Base-by-base conservation (phyloP, 2,329 filamentous ascomycete species). In the Phyllosticta paracitricarpa region DNA sequence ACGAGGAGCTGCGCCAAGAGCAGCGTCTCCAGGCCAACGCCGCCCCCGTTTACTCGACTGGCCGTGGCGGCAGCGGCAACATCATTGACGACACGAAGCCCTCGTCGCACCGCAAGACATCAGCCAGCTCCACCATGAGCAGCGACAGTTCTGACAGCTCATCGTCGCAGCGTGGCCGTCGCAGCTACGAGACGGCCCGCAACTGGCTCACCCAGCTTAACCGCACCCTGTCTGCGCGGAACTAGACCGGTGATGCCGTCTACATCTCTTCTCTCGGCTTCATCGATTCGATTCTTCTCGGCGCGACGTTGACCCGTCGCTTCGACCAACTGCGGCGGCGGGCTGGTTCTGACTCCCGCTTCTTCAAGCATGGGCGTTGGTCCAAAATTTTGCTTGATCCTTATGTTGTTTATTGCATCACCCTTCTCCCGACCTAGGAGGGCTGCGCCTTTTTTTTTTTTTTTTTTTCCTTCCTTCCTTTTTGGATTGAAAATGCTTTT, bases 21-120 rank as follows among this genome's bases (percentile, higher is more conserved):
- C 75, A 82, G 64, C 77, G 79, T 61, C 76, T 82, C 60, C 79
- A 80, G 69, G 76, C 78, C 65, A 75, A 79, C 67, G 76, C 80
- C 55, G 82, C 83, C 2, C 84, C 84, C 19, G 79, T 86, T 64
- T 86, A 85, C 77, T 82, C 85, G 70, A 81, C 86, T 64, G 84
- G 84, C 53, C 78, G 84, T 54, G 84, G 84, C 22, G 84, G 84
- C 51, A 81, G 80, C 12, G 84, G 82, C 57, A 87, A 87, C 71
- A 65, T 72, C 52, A 70, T 79, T 62, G 70, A 76, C 54, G 75
- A 77, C 66, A 69, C 70, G 67, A 68, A 73, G 64, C 68, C 67
- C 58, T 59, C 68, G 33, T 61, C 61, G 51, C 63, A 65, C 54
- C 68, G 72, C 62, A 65, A 68, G 54, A 69, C 70, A 68, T 71